These are phyloP conservation scores for Trifolium repens DNA, from an alignment of 306 rosid species.

Conservation along the genomic window DNA sequence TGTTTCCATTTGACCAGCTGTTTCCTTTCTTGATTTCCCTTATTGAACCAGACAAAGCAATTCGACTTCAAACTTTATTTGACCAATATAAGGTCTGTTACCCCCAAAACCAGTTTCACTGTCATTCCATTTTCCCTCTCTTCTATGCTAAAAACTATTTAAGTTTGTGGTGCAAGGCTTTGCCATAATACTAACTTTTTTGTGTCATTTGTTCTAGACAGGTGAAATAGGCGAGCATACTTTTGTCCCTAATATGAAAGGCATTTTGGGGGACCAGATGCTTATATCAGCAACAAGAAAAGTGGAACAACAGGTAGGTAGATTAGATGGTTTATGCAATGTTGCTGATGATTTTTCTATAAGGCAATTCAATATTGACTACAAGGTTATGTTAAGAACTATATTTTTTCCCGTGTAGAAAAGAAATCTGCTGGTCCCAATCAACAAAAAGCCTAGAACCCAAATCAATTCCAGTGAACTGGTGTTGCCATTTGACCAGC, in stretches of 20 bases:
- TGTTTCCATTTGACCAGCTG: not conserved
- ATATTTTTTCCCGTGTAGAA: not conserved
- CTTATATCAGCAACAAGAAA: conserved; percentile 67
- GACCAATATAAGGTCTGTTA: not conserved
- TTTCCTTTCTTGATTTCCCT: not conserved
- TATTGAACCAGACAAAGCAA: not conserved
- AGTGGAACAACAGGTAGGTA: conserved; percentile 70
- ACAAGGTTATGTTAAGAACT: not conserved
- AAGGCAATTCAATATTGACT: conserved; percentile 8
- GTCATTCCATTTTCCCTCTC: not conserved
- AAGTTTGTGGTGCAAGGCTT: conserved; percentile 3
- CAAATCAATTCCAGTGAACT: not conserved
- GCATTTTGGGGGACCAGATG: conserved; percentile 85
- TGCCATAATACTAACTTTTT: conserved; percentile 38
- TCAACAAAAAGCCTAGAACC: too few relatives aligned
- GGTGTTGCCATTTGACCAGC: not conserved
- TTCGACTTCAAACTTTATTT: not conserved
- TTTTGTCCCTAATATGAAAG: conserved; percentile 69
- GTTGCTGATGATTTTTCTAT: conserved; percentile 17
- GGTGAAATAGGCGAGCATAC: conserved; percentile 76
- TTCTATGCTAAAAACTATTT: too few relatives aligned
- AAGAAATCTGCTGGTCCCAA: too few relatives aligned
- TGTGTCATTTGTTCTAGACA: conserved; percentile 53
- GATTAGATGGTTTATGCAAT: conserved; percentile 22
- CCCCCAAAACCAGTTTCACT: not conserved